Conservation (phyloP, 2,329 filamentous ascomycete species). For the Pseudopyricularia cyperi region DNA sequence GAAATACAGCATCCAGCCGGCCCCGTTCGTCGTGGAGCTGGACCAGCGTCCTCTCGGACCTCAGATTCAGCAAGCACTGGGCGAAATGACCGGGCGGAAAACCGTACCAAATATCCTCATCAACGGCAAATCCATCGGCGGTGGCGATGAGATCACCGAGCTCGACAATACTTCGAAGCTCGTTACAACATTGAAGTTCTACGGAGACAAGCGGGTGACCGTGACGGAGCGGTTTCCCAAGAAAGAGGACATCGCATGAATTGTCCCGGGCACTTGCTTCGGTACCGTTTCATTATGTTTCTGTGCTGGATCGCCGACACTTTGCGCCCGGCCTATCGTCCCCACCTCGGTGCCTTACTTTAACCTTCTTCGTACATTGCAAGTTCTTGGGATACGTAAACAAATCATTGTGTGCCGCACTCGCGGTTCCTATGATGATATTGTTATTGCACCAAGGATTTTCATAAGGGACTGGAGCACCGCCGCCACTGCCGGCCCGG, state of each 20-base stretch:
- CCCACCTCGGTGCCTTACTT: too few relatives aligned
- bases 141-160: constrained; percentile 70
- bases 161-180: constrained; percentile 57
- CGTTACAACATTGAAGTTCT: constrained; percentile 54
- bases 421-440: too few relatives aligned
- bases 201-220: constrained; percentile 55
- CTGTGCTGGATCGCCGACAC: too few relatives aligned
- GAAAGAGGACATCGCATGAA: neutral
- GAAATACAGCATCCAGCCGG: constrained; percentile 70
- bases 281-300: neutral
- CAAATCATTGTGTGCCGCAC: too few relatives aligned
- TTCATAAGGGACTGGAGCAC: too few relatives aligned
- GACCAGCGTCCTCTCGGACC: constrained; percentile 67
- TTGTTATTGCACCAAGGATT: too few relatives aligned
- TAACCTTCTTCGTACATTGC: too few relatives aligned
- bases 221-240: constrained; percentile 31
- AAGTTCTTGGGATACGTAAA: too few relatives aligned
- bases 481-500: too few relatives aligned
- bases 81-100: constrained; percentile 59
- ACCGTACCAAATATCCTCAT: constrained; percentile 92
- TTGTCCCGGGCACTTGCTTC: neutral
- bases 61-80: constrained; percentile 59
- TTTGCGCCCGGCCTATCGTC: too few relatives aligned
- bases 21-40: constrained; percentile 81
- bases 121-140: constrained; percentile 78